These are phyloP conservation scores for Cadophora malorum DNA, from an alignment of 2,329 filamentous ascomycete species.

Conservation along the genomic window DNA sequence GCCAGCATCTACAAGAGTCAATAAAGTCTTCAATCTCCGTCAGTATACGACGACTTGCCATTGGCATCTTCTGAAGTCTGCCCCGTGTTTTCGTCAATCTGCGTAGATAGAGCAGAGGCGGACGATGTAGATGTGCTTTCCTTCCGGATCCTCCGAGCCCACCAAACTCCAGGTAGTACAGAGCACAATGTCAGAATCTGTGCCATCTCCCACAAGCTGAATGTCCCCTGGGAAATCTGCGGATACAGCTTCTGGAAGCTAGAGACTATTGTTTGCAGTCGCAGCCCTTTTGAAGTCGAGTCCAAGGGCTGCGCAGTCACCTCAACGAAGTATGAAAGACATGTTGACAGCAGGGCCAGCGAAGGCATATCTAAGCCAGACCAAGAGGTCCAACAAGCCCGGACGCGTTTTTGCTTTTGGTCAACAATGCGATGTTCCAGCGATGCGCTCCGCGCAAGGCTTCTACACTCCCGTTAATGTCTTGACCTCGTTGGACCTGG, in stretches of 20 bases:
- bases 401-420: constrained; percentile 14
- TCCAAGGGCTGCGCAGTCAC: constrained; percentile 10
- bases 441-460: not conserved
- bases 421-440: constrained; percentile 1
- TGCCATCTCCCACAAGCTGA: constrained; percentile 37
- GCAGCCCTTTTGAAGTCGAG: constrained; percentile 24
- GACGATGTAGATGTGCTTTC: constrained; percentile 31
- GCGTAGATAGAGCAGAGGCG: constrained; percentile 28
- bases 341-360: constrained; percentile 24
- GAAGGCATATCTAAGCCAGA: constrained; percentile 8
- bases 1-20: constrained; percentile 38
- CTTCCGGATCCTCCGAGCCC: constrained; percentile 31
- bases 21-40: constrained; percentile 21
- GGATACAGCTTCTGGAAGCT: constrained; percentile 32
- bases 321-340: constrained; percentile 26
- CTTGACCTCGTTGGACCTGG: constrained; percentile 10
- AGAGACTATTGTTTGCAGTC: constrained; percentile 31
- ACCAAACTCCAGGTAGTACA: constrained; percentile 40
- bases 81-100: constrained; percentile 14
- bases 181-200: constrained; percentile 35
- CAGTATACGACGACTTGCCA: constrained; percentile 29
- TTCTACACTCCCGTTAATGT: constrained; percentile 3
- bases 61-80: constrained; percentile 30
- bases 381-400: not conserved
- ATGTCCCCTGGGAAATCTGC: constrained; percentile 27